These are phyloP conservation scores for Russula vinacea DNA, from an alignment of 768 basidiomycete species.

Conservation along the genomic window DNA sequence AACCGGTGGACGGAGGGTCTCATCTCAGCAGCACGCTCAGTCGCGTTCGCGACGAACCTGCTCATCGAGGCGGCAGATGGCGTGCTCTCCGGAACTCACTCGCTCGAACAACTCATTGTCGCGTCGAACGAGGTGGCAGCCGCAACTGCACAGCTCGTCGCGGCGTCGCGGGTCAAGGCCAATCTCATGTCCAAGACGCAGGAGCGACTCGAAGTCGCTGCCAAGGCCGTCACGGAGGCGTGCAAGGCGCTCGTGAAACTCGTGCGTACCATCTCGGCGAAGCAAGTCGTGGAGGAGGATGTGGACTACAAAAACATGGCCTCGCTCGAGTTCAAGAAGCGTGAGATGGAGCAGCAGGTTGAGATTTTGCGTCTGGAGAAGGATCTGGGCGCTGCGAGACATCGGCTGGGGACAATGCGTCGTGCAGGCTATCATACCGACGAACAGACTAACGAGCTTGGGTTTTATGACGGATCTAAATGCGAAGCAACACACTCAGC, in stretches of 20 bases:
- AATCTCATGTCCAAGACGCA: slow-evolving; percentile 99
- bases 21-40: slow-evolving; percentile 95
- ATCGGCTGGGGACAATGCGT: slow-evolving; percentile 79
- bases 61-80: slow-evolving; percentile 98
- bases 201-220: slow-evolving; percentile 90
- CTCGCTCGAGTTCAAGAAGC: slow-evolving; percentile 89
- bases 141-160: slow-evolving; percentile 96
- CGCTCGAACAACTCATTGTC: slow-evolving; percentile 97
- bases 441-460: slow-evolving; percentile 49
- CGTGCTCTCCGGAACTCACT: slow-evolving; percentile 93
- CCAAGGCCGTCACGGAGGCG: slow-evolving; percentile 96
- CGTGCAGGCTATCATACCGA: slow-evolving; percentile 87
- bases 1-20: slow-evolving; percentile 99
- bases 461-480: slow-evolving; percentile 17
- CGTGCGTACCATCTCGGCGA: slow-evolving; percentile 91
- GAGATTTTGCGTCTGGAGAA: slow-evolving; percentile 96
- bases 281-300: slow-evolving; percentile 76
- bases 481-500: not conserved
- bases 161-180: slow-evolving; percentile 96
- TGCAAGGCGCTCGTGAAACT: slow-evolving; percentile 95
- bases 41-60: slow-evolving; percentile 92
- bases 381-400: slow-evolving; percentile 84
- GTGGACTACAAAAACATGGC: slow-evolving; percentile 88
- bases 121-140: slow-evolving; percentile 99
- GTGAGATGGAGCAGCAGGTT: slow-evolving; percentile 99